Base-by-base conservation (phyloP, 768 basidiomycete species). In the Lactarius deliciosus region DNA sequence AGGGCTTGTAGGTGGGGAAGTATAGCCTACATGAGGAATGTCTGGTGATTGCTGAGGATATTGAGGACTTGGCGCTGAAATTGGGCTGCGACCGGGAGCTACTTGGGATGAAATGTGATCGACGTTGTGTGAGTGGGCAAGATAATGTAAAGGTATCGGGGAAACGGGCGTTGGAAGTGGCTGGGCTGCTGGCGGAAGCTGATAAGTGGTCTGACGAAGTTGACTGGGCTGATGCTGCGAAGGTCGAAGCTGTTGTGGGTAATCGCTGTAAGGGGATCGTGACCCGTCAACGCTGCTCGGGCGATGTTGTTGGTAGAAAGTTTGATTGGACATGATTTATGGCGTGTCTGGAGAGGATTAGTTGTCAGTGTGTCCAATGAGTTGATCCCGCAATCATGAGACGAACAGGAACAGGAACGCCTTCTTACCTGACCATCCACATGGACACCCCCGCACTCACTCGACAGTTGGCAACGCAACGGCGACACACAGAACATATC, bases 21-120 rank as follows among this genome's bases (percentile, higher is more conserved):
- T 57, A 40, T 62, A 50, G 10, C 50, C 54, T 59, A 63, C 57
- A 53, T 62, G 60, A 32, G 65, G 67, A 16, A 63, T 9, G 28
- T 45, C 47, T 15, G 68, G 68, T 20, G 34, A 54, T 45, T 57
- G 64, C 28, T 66, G 68, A 18, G 69, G 64, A 64, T 71, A 71
- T 41, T 71, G 70, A 25, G 70, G 70, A 54, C 68, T 71, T 20
- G 70, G 70, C 13, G 70, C 70, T 18, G 70, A 41, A 43, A 71
- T 66, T 34, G 64, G 64, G 34, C 53, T 45, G 32, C 53, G 34
- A 22, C 34, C 55, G 16, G 57, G 58, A 30, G 56, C 30, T 56
- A 28, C 18, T 20, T 28, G 68, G 20, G 66, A 41, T 28, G 54
- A 55, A 34, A 61, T n/a, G 56, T 40, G 54, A 45, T 56, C 50